Evolutionary conservation across 176 grass and related monocot genomes (phyloP), one percentile per base, ranked within the genome.

Genomic region (Aegilops tauschii): DNA sequence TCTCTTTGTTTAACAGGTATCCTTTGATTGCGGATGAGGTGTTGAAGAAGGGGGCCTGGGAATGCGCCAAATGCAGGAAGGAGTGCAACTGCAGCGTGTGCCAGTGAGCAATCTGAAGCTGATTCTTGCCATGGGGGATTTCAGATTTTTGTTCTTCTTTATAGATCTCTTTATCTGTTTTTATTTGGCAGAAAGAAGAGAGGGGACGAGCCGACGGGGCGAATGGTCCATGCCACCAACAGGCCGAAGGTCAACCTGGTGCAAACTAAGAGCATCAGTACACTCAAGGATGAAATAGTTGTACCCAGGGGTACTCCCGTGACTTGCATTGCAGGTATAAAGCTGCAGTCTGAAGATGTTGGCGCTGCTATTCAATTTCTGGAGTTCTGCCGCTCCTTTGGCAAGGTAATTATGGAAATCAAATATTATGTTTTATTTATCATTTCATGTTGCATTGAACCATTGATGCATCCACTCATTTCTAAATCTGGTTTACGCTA

Each of bases 51-150:
- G 70, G 82, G 61, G 68, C 64, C 21, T 95, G 95, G 95, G 92
- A 42, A 52, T 98, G 95, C 73, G 93, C 95, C 61, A 98, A 93
- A 84, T 98, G 96, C 75, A 89, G 84, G 35, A 90, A 88, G 11
- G 80, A 92, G 11, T 98, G 96, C 87, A 94, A 95, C 78, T 95
- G 96, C 76, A 98, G 93, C 76, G 79, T 79, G 27, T 98, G 93
- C 93, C 90, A 85, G 96, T 98, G 50, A 89, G 88, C 76, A 65
- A 14, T 81, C 20, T 40, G 59, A 73, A 71, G 21, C 23, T 81
- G 18, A 42, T 74, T 32, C 68, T 70, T 70, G 34, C 10, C 9
- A 39, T 3, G 50, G 14, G 9, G 23, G 80, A 25, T 86, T 25
- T 5, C 65, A 49, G 25, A 44, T 27, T 84, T 70, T 56, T 56